Conservation (phyloP, 768 basidiomycete genomes). For the Trichaptum fuscoviolaceum region DNA sequence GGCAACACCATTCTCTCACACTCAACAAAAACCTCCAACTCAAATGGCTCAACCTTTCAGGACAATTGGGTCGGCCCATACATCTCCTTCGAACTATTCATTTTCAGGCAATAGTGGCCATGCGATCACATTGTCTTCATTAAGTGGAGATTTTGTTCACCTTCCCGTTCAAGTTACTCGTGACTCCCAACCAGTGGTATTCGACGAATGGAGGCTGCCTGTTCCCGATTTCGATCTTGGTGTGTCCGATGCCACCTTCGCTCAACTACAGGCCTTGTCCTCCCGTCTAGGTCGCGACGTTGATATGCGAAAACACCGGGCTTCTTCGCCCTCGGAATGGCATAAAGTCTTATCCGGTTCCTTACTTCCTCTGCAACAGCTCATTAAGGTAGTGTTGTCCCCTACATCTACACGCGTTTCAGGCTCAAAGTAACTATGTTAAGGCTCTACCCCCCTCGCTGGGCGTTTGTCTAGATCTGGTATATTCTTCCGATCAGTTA, state of each 20-base stretch:
- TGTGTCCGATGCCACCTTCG: constrained; percentile 78
- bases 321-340: constrained; percentile 28
- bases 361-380: constrained; percentile 71
- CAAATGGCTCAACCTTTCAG: constrained; percentile 28
- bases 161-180: constrained; percentile 87
- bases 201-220: constrained; percentile 70
- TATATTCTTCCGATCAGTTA: constrained; percentile 58
- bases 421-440: constrained; percentile 12
- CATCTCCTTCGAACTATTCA: constrained; percentile 66
- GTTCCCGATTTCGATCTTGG: constrained; percentile 67
- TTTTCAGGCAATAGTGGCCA: constrained; percentile 41
- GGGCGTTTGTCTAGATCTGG: constrained; percentile 80
- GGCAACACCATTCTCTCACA: constrained; percentile 36
- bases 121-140: constrained; percentile 79
- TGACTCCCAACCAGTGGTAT: constrained; percentile 88
- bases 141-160: constrained; percentile 85
- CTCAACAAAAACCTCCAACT: constrained; percentile 24
- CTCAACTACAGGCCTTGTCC: constrained; percentile 73
- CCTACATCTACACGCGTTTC: constrained; percentile 10
- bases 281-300: constrained; percentile 41
- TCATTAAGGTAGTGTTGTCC: constrained; percentile 57
- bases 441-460: constrained; percentile 57
- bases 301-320: constrained; percentile 15
- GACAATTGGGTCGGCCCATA: constrained; percentile 51
- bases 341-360: constrained; percentile 29